Conservation (phyloP, 1,284 basidiomycete species). For the Austropuccinia psidii region DNA sequence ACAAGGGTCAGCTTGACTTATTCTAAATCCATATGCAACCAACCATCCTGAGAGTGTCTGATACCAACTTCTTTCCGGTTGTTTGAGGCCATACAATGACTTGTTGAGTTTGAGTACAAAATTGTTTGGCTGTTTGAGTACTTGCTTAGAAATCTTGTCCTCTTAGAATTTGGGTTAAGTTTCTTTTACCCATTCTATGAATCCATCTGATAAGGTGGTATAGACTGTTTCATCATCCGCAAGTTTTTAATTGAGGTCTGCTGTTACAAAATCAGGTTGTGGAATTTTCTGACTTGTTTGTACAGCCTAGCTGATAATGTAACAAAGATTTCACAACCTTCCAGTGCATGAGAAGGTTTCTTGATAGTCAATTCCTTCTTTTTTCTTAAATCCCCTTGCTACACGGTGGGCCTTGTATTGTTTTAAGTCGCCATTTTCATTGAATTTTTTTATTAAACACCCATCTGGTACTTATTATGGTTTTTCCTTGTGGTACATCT, state of each 20-base stretch:
- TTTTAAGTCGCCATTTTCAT: not conserved
- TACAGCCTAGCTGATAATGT: not conserved
- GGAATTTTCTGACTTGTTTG: not conserved
- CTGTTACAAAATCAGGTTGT: slow-evolving; percentile 29
- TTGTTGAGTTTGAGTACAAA: slow-evolving; percentile 10
- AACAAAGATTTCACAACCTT: not conserved
- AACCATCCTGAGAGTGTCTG: not conserved
- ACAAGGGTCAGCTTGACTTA: not conserved
- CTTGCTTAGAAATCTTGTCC: not conserved
- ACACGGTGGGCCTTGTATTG: slow-evolving; percentile 17
- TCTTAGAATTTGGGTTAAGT: slow-evolving; percentile 12
- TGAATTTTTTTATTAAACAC: slow-evolving; percentile 6
- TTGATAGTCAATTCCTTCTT: slow-evolving; percentile 25
- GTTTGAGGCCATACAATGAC: slow-evolving; percentile 6
- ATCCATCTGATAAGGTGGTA: slow-evolving; percentile 7
- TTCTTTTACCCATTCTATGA: slow-evolving; percentile 25
- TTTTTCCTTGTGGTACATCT: not conserved
- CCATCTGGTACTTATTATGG: not conserved
- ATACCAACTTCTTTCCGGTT: not conserved
- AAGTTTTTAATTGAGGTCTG: slow-evolving; percentile 6
- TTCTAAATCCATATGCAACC: not conserved
- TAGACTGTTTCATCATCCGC: slow-evolving; percentile 13
- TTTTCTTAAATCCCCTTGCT: slow-evolving; percentile 3
- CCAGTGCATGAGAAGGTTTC: slow-evolving; percentile 21
- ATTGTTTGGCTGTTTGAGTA: too few relatives aligned